Base-by-base conservation (phyloP, 2,329 filamentous ascomycete genomes). In the Huntiella savannae region DNA sequence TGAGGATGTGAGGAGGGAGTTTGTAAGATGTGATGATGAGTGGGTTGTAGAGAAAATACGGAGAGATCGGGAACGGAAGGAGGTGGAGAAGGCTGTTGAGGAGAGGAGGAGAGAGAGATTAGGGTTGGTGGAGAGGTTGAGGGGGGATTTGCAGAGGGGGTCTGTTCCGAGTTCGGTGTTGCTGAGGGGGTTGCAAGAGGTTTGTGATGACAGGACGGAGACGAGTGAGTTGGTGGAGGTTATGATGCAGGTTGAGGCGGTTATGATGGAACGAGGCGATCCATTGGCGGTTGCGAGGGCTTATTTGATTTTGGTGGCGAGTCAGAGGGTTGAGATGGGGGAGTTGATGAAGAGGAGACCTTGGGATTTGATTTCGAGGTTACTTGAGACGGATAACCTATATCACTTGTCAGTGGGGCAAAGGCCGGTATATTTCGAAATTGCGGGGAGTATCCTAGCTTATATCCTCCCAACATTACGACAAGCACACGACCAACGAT, bases 221-320 rank as follows among this genome's bases (percentile, higher is more conserved):
- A 28, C 22, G 22, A 28, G 6, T 28, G 22, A 28, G 22, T 28
- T 28, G 22, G 22, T 28, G 22, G 47, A 41, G 12, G 41, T 36
- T 19, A 45, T 34, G 36, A 45, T 34, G 37, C 34, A 33, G 22
- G 15, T 47, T 11, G 45, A 47, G 19, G 34, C 12, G 7, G 34
- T 36, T 10, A 28, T 28, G 22, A 10, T 28, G 22, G 22, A 28
- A 28, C 6, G 22, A 28, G 22, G 22, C 3, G 22, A 28, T 28
- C 22, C 22, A 10, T 8, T 28, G 22, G 22, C 22, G 6, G 5
- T 28, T 28, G 22, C 22, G 22, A 28, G 22, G 22, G 16, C 32
- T 3, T 46, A 46, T 16, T 32, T 22, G 12, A 33, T 22, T 3
- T 4, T 17, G 32, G 32, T 13, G 16, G 13, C 33, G 15, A 28